Evolutionary conservation across 495 filamentous ascomycete species (phyloP).

Genomic region (Jackrogersella multiformis): DNA sequence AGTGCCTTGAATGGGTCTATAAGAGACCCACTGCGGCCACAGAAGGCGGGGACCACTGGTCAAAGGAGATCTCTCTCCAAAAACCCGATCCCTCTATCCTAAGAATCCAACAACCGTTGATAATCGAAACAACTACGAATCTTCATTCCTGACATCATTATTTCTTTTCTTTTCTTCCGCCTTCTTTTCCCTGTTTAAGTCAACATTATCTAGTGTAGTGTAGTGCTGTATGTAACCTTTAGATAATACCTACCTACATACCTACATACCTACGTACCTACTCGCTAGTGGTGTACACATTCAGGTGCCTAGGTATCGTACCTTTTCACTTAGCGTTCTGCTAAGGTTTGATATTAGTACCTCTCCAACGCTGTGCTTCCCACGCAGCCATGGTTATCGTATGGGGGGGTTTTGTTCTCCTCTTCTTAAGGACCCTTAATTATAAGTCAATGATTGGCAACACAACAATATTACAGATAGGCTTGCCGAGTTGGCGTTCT

Average conservation of each 20-base stretch:
- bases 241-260: no score
- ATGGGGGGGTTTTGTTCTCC: neutral
- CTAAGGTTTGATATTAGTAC: neutral
- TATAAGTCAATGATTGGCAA: slow-evolving; percentile 23
- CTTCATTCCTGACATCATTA: slow-evolving; percentile 35
- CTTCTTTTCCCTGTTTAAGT: slow-evolving; percentile 18
- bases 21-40: slow-evolving; percentile 9
- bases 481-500: slow-evolving; percentile 35
- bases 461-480: slow-evolving; percentile 25
- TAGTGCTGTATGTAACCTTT: no score
- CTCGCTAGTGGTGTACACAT: no score
- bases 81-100: slow-evolving; percentile 17
- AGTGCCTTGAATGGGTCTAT: no score
- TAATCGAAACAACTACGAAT: slow-evolving; percentile 23
- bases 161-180: slow-evolving; percentile 28
- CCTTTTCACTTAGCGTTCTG: neutral
- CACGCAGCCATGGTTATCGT: neutral
- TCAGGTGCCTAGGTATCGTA: slow-evolving; percentile 11
- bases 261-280: neutral
- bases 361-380: slow-evolving; percentile 15
- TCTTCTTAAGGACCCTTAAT: slow-evolving; percentile 27
- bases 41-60: neutral
- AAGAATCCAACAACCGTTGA: neutral
- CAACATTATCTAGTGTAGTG: slow-evolving; percentile 4
- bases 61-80: slow-evolving; percentile 11